A percentile compares a stretch with the other conserved stretches of the same genome.
Evolutionary conservation across 331 rosid species (phyloP).

Genomic region (Acacia concinna): DNA sequence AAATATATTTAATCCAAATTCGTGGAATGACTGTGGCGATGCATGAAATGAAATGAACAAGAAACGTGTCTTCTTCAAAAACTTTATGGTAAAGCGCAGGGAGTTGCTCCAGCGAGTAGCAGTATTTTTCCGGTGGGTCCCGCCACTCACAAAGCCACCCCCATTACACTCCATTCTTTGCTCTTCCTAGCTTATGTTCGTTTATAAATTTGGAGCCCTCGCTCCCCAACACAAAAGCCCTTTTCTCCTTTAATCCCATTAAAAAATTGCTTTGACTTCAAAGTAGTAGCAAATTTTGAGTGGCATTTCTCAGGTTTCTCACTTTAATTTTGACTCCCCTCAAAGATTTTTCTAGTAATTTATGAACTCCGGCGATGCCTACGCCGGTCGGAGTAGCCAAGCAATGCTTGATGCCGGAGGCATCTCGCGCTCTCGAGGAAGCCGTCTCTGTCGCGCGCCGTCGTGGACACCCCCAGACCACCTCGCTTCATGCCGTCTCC

Average conservation of each 20-base stretch:
- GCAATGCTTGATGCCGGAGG: constrained; percentile 84
- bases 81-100: neutral
- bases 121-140: neutral
- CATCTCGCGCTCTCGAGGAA: constrained; percentile 78
- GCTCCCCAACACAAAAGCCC: neutral
- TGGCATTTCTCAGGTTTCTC: neutral
- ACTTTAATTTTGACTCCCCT: neutral
- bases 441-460: constrained; percentile 91
- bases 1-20: neutral
- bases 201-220: constrained; percentile 34
- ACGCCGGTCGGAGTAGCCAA: constrained; percentile 83
- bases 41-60: neutral
- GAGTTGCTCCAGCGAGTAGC: neutral
- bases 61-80: neutral
- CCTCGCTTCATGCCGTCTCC: constrained; percentile 89
- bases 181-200: neutral
- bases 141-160: constrained; percentile 23
- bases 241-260: neutral
- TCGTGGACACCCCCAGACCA: constrained; percentile 85
- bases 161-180: neutral
- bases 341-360: neutral
- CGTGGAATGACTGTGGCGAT: neutral
- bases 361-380: constrained; percentile 68
- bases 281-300: neutral
- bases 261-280: constrained; percentile 15